Base-by-base conservation (phyloP, 2,329 filamentous ascomycete genomes). In the Dissoconium aciculare region DNA sequence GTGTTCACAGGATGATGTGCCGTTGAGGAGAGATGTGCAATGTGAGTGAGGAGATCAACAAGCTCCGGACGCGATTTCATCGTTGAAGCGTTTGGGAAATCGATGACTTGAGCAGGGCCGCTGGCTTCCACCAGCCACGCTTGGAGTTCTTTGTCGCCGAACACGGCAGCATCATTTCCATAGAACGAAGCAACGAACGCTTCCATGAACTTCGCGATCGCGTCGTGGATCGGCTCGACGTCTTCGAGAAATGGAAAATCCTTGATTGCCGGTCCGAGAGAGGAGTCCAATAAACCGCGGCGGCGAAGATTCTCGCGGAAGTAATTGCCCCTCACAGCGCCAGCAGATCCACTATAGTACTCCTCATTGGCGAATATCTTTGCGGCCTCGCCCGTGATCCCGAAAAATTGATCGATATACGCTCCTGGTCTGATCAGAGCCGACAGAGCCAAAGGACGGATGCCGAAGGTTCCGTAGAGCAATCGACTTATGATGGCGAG, bases 151-250 rank as follows among this genome's bases (percentile, higher is more conserved):
- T 27, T 13, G 38, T 67, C 63, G 3, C 33, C 30, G 1, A 32
- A 30, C 6, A 66, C 37, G 5, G 44, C 45, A 2, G 31, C 28
- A 27, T 57, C 47, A 15, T 39, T 41, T 2, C 34, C 3, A 45
- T 67, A 67, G 46, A 62, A 65, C 0, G 61, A 56, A 23, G 57
- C 42, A n/a, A 65, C 50, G 34, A 63, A 60, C 3, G 50, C 33
- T 6, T 40, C 42, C 38, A 63, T 54, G 43, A 65, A 65, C 0
- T 34, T 31, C 3, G 45, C 43, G 27, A 59, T 58, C 3, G 49
- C 51, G 27, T 47, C 40, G 27, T 52, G 38, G 28, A 66, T 57
- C 1, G 45, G 42, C 4, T 36, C 36, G 2, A 53, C 59, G 35
- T 66, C 60, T 13, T 65, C 53, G 38, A 57, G 56, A 41, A 59